phyloP scores from a whole-genome alignment of 768 basidiomycete genomes.

The Tricholoma hemisulphureum region DNA sequence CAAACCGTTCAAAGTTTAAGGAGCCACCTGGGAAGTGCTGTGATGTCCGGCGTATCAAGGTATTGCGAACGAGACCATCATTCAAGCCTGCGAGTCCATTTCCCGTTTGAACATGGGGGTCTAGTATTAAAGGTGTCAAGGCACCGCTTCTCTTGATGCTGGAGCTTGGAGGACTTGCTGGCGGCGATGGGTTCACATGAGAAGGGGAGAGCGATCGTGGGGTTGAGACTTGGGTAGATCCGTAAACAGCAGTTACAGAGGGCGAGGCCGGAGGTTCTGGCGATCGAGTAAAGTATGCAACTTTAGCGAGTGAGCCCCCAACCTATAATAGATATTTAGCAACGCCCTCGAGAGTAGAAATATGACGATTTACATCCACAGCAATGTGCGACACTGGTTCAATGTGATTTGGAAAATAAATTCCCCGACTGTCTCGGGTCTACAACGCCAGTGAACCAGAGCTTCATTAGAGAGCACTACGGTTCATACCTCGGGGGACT shows the following conservation, averaged over 20 bases:
- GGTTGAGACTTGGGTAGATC: conserved; percentile 48
- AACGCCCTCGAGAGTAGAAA: conserved; percentile 4
- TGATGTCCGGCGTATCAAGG: conserved; percentile 65
- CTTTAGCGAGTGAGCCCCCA: conserved; percentile 95
- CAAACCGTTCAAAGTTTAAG: conserved; percentile 96
- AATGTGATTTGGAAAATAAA: conserved; percentile 96
- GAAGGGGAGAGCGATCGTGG: conserved; percentile 46
- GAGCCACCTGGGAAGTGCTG: conserved; percentile 94
- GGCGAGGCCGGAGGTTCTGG: conserved; percentile 82
- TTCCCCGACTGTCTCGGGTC: conserved; percentile 93
- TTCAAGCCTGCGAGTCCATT: conserved; percentile 37
- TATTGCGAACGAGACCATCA: conserved; percentile 53
- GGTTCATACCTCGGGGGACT: conserved; percentile 81
- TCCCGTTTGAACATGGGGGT: conserved; percentile 39
- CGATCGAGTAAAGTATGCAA: conserved; percentile 97
- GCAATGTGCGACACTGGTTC: conserved; percentile 98
- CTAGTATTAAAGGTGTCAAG: conserved; percentile 79
- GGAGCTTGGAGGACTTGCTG: conserved; percentile 30
- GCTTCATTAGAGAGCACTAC: conserved; percentile 5
- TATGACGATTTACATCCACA: conserved; percentile 73
- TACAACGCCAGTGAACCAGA: conserved; percentile 28
- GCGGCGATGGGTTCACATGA: conserved; percentile 26
- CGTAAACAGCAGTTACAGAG: conserved; percentile 58
- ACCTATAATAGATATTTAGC: conserved; percentile 52
- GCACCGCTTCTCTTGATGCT: conserved; percentile 59